Evolutionary conservation across 73 alveolate genomes (phyloP).

Genomic region (Diophrys appendiculata): DNA sequence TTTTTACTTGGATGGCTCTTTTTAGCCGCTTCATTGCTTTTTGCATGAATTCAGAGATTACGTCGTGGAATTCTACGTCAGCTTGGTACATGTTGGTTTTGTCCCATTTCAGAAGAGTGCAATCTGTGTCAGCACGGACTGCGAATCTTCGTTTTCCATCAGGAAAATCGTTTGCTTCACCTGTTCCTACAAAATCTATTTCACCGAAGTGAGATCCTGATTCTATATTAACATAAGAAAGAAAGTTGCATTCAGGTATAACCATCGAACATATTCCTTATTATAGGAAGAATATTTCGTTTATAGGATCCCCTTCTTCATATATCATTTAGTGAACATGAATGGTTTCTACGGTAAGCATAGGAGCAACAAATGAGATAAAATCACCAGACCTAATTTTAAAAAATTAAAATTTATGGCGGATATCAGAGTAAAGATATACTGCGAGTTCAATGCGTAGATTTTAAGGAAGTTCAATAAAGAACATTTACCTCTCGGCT

Average conservation of each 20-base stretch:
- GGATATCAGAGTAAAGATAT: no score
- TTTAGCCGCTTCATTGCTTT: constrained; percentile 40
- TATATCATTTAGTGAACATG: constrained; percentile 62
- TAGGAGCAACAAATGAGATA: constrained; percentile 76
- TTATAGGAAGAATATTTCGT: constrained; percentile 69
- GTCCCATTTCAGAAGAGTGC: constrained; percentile 16
- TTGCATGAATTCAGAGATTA: constrained; percentile 25
- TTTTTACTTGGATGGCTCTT: constrained; percentile 25
- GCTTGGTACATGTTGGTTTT: constrained; percentile 25
- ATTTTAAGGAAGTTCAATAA: no score
- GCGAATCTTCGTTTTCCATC: constrained; percentile 53
- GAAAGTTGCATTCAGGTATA: constrained; percentile 29
- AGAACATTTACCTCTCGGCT: no score
- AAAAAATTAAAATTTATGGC: no score
- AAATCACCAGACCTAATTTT: no score
- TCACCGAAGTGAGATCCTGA: constrained; percentile 80
- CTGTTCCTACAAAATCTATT: constrained; percentile 48
- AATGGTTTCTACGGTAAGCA: constrained; percentile 62
- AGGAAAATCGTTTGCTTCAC: constrained; percentile 11
- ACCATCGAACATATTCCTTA: constrained; percentile 64
- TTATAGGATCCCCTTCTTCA: constrained; percentile 76
- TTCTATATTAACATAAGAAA: constrained; percentile 48
- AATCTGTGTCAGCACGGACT: constrained; percentile 23
- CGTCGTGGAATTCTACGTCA: constrained; percentile 53
- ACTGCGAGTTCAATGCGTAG: no score